Evolutionary conservation across 768 basidiomycete genomes (phyloP).

Genomic region (Mycena rebaudengoi): DNA sequence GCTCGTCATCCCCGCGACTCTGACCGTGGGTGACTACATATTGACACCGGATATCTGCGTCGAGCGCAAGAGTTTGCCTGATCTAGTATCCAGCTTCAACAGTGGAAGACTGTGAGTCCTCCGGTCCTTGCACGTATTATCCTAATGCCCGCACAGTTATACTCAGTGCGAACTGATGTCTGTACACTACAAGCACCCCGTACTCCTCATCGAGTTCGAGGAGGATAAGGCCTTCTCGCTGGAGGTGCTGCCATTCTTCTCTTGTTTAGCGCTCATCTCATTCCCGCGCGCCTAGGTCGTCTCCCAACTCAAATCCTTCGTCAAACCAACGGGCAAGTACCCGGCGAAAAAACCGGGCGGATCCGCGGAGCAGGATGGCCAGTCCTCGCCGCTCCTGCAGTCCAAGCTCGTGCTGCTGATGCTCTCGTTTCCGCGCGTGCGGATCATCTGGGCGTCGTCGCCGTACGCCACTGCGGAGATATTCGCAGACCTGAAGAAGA

Average conservation of each 20-base stretch:
- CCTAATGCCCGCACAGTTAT: conserved; percentile 62
- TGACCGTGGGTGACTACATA: conserved; percentile 97
- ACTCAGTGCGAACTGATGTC: conserved; percentile 98
- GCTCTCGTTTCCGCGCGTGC: conserved; percentile 88
- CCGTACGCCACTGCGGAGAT: conserved; percentile 92
- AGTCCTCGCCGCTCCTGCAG: conserved; percentile 72
- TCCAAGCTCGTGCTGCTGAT: conserved; percentile 93
- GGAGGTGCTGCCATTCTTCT: conserved; percentile 66
- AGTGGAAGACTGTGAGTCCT: conserved; percentile 87
- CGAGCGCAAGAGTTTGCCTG: conserved; percentile 93
- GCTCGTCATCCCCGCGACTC: conserved; percentile 86
- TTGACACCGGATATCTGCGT: conserved; percentile 95
- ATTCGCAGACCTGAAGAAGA: conserved; percentile 89
- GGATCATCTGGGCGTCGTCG: conserved; percentile 97
- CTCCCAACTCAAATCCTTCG: conserved; percentile 73
- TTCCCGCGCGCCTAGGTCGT: conserved; percentile 53
- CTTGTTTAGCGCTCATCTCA: neutral
- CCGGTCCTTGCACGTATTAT: neutral
- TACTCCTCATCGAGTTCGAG: conserved; percentile 96
- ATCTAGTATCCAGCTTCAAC: conserved; percentile 92
- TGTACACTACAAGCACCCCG: conserved; percentile 91
- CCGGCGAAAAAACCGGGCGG: conserved; percentile 46
- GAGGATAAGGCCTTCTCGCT: conserved; percentile 95
- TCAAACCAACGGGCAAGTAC: conserved; percentile 66
- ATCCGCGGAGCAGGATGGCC: conserved; percentile 37